These are phyloP conservation scores for Russula sp. DNA, from an alignment of 768 basidiomycete genomes.

Conservation along the genomic window DNA sequence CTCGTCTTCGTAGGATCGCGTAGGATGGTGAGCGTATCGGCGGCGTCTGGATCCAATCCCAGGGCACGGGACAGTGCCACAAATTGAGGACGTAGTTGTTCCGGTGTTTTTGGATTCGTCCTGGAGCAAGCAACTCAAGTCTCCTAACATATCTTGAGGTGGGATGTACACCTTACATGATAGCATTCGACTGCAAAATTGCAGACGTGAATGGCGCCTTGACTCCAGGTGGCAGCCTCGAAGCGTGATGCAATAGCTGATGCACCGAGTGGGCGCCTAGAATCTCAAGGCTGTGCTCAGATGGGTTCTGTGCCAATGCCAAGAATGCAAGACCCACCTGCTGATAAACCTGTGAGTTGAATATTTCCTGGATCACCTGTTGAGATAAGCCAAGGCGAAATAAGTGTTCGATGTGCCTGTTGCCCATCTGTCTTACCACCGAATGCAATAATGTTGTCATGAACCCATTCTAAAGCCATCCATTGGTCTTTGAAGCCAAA, in stretches of 20 bases:
- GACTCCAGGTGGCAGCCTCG: conserved; percentile 49
- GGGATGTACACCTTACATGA: conserved; percentile 41
- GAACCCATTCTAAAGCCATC: conserved; percentile 69
- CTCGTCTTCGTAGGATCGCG: conserved; percentile 45
- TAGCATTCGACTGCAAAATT: conserved; percentile 67
- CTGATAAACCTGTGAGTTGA: conserved; percentile 64
- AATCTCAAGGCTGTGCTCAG: neutral
- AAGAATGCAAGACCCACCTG: conserved; percentile 38
- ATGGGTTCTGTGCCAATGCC: neutral
- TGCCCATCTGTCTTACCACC: conserved; percentile 45
- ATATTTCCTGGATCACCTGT: conserved; percentile 57
- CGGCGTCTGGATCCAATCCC: conserved; percentile 45
- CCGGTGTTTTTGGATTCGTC: conserved; percentile 48
- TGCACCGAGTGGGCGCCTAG: conserved; percentile 70
- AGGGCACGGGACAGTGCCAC: conserved; percentile 54
- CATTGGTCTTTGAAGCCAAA: conserved; percentile 85
- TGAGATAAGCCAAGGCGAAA: neutral
- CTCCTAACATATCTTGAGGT: neutral
- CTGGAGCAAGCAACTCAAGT: conserved; percentile 32
- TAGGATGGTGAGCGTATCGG: conserved; percentile 46
- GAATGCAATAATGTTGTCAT: conserved; percentile 57
- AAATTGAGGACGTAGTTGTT: conserved; percentile 57
- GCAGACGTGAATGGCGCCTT: conserved; percentile 63
- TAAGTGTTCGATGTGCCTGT: neutral
- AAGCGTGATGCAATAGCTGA: conserved; percentile 65